Evolutionary conservation across 371 early-diverging fungal genomes (phyloP).

Genomic region (Batrachochytrium dendrobatidis): DNA sequence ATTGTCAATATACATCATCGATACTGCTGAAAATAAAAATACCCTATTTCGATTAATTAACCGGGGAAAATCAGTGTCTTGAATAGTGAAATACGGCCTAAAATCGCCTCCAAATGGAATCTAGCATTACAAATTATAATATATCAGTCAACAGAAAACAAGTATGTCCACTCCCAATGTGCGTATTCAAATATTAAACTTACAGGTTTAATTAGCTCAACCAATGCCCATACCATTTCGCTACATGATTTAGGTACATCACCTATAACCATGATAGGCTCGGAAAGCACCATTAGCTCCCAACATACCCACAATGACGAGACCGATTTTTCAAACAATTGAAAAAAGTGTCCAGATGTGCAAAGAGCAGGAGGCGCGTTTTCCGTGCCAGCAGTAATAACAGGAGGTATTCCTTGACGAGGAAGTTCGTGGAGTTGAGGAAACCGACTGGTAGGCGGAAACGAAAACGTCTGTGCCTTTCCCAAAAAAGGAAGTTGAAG

Average conservation of each 20-base stretch:
- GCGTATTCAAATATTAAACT: conserved; percentile 21
- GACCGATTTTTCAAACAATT: conserved; percentile 69
- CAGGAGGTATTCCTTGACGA: conserved; percentile 30
- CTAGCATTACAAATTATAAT: conserved; percentile 27
- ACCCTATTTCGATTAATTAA: conserved; percentile 59
- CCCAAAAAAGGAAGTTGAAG: conserved; percentile 74
- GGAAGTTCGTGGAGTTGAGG: conserved; percentile 70
- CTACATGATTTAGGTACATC: conserved; percentile 82
- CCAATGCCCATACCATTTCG: conserved; percentile 73
- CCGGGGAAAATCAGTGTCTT: conserved; percentile 82
- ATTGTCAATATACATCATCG: background rate
- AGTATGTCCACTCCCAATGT: background rate
- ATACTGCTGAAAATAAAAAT: conserved; percentile 6
- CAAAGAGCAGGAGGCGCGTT: conserved; percentile 6
- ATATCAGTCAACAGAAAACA: background rate
- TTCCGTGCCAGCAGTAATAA: conserved; percentile 12
- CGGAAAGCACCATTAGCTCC: conserved; percentile 91
- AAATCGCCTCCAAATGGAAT: conserved; percentile 92
- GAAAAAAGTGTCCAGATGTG: conserved; percentile 50
- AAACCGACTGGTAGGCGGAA: conserved; percentile 63
- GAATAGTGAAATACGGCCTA: conserved; percentile 94
- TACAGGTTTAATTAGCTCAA: conserved; percentile 90
- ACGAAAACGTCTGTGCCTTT: conserved; percentile 55
- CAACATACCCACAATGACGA: conserved; percentile 83
- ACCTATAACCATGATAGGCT: conserved; percentile 83